Evolutionary conservation across 169 alveolate genomes (phyloP).

Genomic region (Plasmodium malariae): DNA sequence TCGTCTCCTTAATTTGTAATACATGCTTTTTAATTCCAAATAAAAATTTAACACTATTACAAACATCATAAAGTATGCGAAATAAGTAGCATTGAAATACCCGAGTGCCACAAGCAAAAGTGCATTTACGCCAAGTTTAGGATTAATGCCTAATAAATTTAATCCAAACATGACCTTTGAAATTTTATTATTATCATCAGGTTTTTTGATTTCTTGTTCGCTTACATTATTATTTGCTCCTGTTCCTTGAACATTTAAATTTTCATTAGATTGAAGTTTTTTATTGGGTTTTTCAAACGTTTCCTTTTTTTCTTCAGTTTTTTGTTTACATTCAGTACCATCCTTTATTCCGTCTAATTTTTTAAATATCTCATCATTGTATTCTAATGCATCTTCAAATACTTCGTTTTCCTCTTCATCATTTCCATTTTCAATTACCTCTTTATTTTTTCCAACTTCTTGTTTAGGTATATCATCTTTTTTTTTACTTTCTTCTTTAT

Average conservation of each 20-base stretch:
- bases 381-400: constrained; percentile 21
- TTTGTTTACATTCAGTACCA: background rate
- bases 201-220: background rate
- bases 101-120: constrained; percentile 3
- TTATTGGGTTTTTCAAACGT: too few species aligned
- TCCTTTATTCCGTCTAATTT: background rate
- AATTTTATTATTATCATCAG: background rate
- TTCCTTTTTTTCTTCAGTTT: background rate
- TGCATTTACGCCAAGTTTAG: constrained; percentile 2
- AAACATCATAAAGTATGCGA: constrained; percentile 22
- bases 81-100: constrained; percentile 3
- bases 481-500: background rate
- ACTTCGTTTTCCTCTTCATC: constrained; percentile 9
- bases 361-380: background rate
- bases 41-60: constrained; percentile 6
- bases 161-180: background rate
- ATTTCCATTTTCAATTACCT: background rate
- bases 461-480: background rate
- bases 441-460: background rate
- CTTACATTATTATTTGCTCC: background rate
- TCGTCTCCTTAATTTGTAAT: background rate
- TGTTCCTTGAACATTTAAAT: background rate
- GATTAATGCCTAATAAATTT: constrained; percentile 15
- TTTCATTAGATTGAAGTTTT: background rate
- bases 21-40: constrained; percentile 15